phyloP scores from a whole-genome alignment of 305 asterid genomes.

The Lippia alba region DNA sequence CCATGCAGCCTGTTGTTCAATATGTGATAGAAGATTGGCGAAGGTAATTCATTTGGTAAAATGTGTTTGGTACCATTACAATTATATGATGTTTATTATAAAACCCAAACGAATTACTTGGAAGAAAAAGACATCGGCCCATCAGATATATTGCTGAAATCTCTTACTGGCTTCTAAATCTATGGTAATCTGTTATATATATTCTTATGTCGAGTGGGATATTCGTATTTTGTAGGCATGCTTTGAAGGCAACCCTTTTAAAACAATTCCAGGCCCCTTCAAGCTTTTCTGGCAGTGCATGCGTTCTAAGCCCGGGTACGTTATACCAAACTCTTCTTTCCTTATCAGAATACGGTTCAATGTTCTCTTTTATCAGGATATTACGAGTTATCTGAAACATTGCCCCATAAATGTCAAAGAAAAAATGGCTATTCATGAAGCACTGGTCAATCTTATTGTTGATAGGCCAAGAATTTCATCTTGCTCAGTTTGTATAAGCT shows the following conservation, averaged over 20 bases:
- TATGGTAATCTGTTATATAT: not conserved
- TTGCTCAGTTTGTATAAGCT: slow-evolving; percentile 1
- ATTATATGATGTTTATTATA: not conserved
- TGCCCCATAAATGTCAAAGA: not conserved
- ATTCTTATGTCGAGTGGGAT: not conserved
- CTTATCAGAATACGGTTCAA: slow-evolving; percentile 18
- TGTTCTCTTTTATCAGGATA: slow-evolving; percentile 16
- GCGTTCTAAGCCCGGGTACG: slow-evolving; percentile 98
- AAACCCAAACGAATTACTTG: not conserved
- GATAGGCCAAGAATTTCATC: slow-evolving; percentile 10
- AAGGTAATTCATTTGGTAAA: slow-evolving; percentile 2
- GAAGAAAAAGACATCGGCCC: not conserved
- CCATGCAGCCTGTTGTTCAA: not conserved
- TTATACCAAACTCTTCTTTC: slow-evolving; percentile 6
- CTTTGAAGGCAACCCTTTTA: slow-evolving; percentile 97
- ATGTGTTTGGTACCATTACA: not conserved
- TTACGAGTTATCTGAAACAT: not conserved
- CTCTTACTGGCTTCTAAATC: not conserved
- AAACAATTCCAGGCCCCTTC: slow-evolving; percentile 96
- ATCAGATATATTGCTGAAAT: slow-evolving; percentile 4
- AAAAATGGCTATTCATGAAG: slow-evolving; percentile 1
- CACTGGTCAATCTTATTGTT: not conserved
- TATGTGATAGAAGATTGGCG: slow-evolving; percentile 13
- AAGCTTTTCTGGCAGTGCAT: slow-evolving; percentile 91
- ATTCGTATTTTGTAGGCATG: slow-evolving; percentile 60